A percentile compares a stretch with the other conserved stretches of the same genome.
Evolutionary conservation across 768 basidiomycete genomes (phyloP).

Genomic region (Chalciporus pseudorubinellus): DNA sequence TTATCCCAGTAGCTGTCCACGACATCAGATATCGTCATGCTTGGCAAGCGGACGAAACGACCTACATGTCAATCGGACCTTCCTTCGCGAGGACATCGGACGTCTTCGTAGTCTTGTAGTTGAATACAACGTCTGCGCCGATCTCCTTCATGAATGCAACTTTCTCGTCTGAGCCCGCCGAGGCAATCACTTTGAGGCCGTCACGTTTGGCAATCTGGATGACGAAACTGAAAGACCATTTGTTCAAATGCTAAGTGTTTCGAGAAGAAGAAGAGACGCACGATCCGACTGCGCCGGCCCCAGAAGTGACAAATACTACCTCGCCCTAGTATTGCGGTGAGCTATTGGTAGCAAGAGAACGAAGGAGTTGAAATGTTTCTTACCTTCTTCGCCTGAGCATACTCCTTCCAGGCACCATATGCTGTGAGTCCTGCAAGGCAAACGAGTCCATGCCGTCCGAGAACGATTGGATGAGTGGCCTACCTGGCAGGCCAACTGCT

Average conservation of each 20-base stretch:
- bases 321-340: conserved; percentile 37
- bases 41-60: neutral
- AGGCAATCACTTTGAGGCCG: conserved; percentile 64
- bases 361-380: conserved; percentile 1
- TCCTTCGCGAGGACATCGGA: conserved; percentile 51
- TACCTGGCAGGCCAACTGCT: conserved; percentile 31
- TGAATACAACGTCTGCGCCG: conserved; percentile 68
- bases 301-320: conserved; percentile 46
- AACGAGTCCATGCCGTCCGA: neutral
- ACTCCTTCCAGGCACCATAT: conserved; percentile 19
- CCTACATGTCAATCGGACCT: conserved; percentile 54
- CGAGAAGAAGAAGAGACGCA: conserved; percentile 29
- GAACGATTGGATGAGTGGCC: conserved; percentile 8
- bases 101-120: conserved; percentile 63
- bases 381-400: conserved; percentile 21
- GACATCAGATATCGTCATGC: neutral
- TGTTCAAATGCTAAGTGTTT: neutral
- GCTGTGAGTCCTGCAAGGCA: conserved; percentile 23
- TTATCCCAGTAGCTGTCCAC: conserved; percentile 36
- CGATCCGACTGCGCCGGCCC: conserved; percentile 55
- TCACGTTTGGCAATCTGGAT: conserved; percentile 50
- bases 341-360: neutral
- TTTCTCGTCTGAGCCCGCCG: conserved; percentile 70
- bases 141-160: conserved; percentile 56
- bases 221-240: conserved; percentile 35